Conservation (phyloP, 2,329 filamentous ascomycete genomes). For the Dryadomyces quercivorus region DNA sequence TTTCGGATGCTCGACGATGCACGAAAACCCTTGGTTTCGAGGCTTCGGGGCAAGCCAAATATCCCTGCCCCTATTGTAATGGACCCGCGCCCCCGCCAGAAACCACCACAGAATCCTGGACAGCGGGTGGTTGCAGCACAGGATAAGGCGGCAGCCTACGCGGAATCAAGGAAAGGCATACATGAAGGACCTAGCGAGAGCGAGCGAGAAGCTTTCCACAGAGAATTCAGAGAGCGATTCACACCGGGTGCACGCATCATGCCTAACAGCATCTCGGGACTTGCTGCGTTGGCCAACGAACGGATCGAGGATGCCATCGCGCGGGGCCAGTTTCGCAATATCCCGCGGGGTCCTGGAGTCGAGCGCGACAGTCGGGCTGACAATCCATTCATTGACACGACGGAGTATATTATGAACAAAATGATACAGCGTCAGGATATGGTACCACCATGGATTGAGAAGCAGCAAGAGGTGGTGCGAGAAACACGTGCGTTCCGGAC, state of each 20-base stretch:
- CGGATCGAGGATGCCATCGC: slow-evolving; percentile 86
- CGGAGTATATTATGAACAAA: slow-evolving; percentile 96
- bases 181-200: slow-evolving; percentile 52
- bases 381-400: slow-evolving; percentile 88
- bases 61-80: slow-evolving; percentile 29
- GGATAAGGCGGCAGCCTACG: slow-evolving; percentile 43
- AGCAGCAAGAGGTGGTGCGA: slow-evolving; percentile 78
- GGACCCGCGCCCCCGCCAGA: slow-evolving; percentile 36
- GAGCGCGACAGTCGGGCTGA: slow-evolving; percentile 71
- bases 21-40: slow-evolving; percentile 52
- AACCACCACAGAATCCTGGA: slow-evolving; percentile 27
- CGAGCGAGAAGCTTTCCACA: slow-evolving; percentile 59
- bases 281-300: slow-evolving; percentile 79
- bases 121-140: slow-evolving; percentile 40
- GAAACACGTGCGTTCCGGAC: slow-evolving; percentile 58
- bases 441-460: slow-evolving; percentile 96
- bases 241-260: slow-evolving; percentile 57
- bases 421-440: slow-evolving; percentile 96
- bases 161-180: slow-evolving; percentile 27
- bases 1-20: slow-evolving; percentile 78
- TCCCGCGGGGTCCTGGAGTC: slow-evolving; percentile 65
- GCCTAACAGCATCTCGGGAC: slow-evolving; percentile 64
- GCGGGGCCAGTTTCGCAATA: slow-evolving; percentile 74
- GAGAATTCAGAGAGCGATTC: slow-evolving; percentile 73
- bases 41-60: slow-evolving; percentile 32